Evolutionary conservation across 345 rosid species (phyloP), one percentile per base, ranked within the genome.

Genomic region (Barbarea vulgaris): DNA sequence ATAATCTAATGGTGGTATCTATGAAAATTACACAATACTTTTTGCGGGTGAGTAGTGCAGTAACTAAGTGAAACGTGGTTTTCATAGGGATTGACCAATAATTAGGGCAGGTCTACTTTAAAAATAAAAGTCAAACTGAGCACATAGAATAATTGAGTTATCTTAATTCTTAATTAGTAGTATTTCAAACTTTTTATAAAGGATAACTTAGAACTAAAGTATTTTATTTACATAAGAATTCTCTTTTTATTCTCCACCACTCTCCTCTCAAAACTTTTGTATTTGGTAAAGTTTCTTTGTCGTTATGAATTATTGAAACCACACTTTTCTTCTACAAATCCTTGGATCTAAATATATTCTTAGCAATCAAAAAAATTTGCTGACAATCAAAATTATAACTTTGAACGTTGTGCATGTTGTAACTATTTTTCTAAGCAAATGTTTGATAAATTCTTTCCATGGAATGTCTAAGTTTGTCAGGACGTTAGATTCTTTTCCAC

Each of bases 61-160:
- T 12, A 13, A 24, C 17, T 8, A 7, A 33, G 27, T 48, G n/a
- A 17, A 65, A 47, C n/a, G 2, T 66, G 3, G 31, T 67, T 67
- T 22, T 22, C 47, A 34, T 51, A 67, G 21, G 59, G 60, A 33
- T 67, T 34, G 59, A 19, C 71, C 19, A 51, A 14, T 34, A 34
- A 21, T 10, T 67, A 67, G 36, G 9, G 70, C 39, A 47, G 18
- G 30, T 47, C 19, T 65, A 47, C 69, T 30, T 12, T 47, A 11
- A 21, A 37, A 36, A 51, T 8, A 67, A 15, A 62, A 62, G 70
- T 65, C 70, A 65, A 47, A 47, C 25, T 64, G 10, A 44, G 28
- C 12, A 65, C 70, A 47, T 30, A 6, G 33, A 42, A 64, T 30
- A 6, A 65, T 30, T 48, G 53, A 48, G 18, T 30, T 31, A 33